Conservation (phyloP, 345 rosid genomes). For the Eucalyptus curtisii region DNA sequence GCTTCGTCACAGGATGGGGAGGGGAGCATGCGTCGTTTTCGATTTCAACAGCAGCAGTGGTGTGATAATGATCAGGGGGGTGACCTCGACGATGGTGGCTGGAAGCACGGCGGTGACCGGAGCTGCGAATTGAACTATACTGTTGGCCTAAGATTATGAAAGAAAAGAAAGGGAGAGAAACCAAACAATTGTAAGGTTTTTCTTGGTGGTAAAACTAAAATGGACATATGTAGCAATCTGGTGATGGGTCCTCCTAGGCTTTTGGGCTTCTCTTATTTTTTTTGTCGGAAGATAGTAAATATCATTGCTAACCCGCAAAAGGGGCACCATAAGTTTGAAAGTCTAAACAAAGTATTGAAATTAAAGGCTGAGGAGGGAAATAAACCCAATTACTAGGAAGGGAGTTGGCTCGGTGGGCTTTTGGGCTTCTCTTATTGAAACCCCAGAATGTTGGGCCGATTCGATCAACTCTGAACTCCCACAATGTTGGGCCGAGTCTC, state of each 20-base stretch:
- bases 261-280: neutral
- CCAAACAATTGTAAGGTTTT: neutral
- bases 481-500: neutral
- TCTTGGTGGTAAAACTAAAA: neutral
- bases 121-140: neutral
- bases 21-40: fast-evolving
- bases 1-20: neutral
- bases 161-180: neutral
- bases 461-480: neutral
- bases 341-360: too few relatives aligned
- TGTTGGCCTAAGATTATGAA: neutral
- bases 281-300: too few relatives aligned
- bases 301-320: too few relatives aligned
- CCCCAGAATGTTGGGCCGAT: neutral
- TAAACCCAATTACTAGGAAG: too few relatives aligned
- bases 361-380: too few relatives aligned
- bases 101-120: neutral
- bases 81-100: neutral
- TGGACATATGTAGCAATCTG: neutral
- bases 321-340: too few relatives aligned
- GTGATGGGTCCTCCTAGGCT: neutral
- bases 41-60: neutral
- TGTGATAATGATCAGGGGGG: neutral
- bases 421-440: neutral
- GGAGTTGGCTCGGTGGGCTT: too few relatives aligned